A percentile compares a stretch with the other conserved stretches of the same genome.
phyloP scores from a whole-genome alignment of 768 basidiomycete genomes.

The Ramaria sp. region DNA sequence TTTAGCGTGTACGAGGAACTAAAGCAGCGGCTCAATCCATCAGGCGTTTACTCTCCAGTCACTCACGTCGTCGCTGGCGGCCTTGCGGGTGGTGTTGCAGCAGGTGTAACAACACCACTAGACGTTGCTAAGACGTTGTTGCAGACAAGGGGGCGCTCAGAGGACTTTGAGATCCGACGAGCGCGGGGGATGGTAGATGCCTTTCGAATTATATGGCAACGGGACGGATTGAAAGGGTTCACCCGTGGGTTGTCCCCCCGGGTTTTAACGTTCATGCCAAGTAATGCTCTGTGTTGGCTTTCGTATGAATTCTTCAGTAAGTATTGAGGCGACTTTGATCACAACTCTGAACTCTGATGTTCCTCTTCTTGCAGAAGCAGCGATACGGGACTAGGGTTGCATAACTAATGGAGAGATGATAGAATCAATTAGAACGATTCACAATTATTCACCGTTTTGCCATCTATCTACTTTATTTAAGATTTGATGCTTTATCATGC shows the following conservation, averaged over 20 bases:
- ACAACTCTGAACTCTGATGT: background rate
- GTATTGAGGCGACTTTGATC: conserved; percentile 23
- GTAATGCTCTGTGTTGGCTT: conserved; percentile 94
- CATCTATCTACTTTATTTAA: background rate
- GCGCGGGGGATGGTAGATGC: conserved; percentile 83
- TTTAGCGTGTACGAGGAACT: conserved; percentile 94
- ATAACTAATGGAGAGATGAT: background rate
- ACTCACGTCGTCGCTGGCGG: conserved; percentile 91
- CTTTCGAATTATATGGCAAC: conserved; percentile 73
- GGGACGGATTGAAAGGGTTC: conserved; percentile 83
- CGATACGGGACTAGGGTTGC: conserved; percentile 36
- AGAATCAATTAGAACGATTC: background rate
- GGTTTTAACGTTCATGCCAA: conserved; percentile 91
- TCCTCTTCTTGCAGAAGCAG: conserved; percentile 37
- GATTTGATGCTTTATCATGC: background rate
- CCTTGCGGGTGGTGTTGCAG: conserved; percentile 86
- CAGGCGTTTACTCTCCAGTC: conserved; percentile 79
- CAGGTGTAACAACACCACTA: conserved; percentile 89
- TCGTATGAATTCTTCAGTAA: conserved; percentile 98
- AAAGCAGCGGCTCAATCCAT: conserved; percentile 78
- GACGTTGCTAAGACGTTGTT: conserved; percentile 97
- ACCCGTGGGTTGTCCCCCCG: conserved; percentile 81
- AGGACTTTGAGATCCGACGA: conserved; percentile 73
- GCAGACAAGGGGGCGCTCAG: conserved; percentile 89
- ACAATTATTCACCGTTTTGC: background rate